Evolutionary conservation across 148 eudicot species (phyloP).

Genomic region (Cornus kousa): DNA sequence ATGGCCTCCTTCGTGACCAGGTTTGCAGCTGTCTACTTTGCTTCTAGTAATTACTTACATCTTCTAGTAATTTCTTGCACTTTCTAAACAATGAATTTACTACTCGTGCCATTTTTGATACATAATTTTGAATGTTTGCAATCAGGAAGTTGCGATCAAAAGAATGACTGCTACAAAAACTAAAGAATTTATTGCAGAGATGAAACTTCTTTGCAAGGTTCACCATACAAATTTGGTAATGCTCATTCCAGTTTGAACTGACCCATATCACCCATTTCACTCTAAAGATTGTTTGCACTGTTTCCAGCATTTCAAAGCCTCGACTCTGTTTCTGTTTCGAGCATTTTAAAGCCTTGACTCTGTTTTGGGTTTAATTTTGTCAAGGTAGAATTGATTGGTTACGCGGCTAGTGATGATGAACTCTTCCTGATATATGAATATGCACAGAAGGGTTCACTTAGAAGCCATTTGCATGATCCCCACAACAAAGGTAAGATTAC

Average conservation of each 20-base stretch:
- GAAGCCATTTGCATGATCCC: constrained; percentile 86
- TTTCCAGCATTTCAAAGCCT: constrained; percentile 5
- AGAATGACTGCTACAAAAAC: constrained; percentile 96
- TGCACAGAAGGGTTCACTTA: constrained; percentile 90
- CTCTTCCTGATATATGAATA: constrained; percentile 88
- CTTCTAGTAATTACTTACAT: not conserved
- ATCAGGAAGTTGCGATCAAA: constrained; percentile 91
- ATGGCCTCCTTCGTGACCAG: constrained; percentile 85
- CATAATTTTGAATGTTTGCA: constrained; percentile 3
- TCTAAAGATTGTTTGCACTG: not conserved
- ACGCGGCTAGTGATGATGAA: constrained; percentile 76
- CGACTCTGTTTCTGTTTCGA: constrained; percentile 17
- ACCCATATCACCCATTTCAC: not conserved
- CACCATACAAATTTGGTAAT: constrained; percentile 95
- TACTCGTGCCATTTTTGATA: not conserved
- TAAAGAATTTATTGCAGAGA: constrained; percentile 83
- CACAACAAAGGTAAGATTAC: constrained; percentile 66
- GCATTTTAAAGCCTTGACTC: constrained; percentile 18
- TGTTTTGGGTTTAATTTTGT: constrained; percentile 23
- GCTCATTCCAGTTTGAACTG: not conserved
- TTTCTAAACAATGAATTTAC: not conserved
- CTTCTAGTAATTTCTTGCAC: not conserved
- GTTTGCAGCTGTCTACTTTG: constrained; percentile 28
- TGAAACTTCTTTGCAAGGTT: constrained; percentile 95
- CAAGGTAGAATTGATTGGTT: constrained; percentile 97